A percentile compares a stretch with the other conserved stretches of the same genome.
These are phyloP conservation scores for Mrakia hoshinonis DNA, from an alignment of 768 basidiomycete genomes.

Conservation along the genomic window DNA sequence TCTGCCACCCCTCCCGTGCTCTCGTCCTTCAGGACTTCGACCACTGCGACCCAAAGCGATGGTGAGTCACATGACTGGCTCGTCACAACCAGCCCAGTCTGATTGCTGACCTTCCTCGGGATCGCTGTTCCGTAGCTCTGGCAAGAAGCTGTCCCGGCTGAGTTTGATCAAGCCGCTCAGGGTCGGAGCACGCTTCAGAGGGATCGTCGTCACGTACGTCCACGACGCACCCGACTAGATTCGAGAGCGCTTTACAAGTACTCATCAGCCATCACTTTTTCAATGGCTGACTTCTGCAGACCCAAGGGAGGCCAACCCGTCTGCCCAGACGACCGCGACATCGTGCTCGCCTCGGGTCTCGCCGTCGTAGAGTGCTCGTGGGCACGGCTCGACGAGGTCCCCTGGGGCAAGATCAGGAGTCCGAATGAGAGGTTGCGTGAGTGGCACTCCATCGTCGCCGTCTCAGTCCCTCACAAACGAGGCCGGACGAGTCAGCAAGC, in stretches of 20 bases:
- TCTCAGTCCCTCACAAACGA: too few species aligned
- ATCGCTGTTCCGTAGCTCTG: slow-evolving; percentile 44
- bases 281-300: slow-evolving; percentile 43
- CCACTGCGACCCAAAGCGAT: slow-evolving; percentile 86
- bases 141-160: slow-evolving; percentile 80
- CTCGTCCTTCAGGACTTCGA: slow-evolving; percentile 78
- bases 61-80: slow-evolving; percentile 34
- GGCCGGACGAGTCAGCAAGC: not conserved
- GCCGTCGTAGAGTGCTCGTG: slow-evolving; percentile 99
- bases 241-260: not conserved
- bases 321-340: slow-evolving; percentile 73
- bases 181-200: slow-evolving; percentile 77
- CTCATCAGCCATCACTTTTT: not conserved
- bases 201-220: slow-evolving; percentile 85
- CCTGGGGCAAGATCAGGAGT: slow-evolving; percentile 84
- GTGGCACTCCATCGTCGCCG: slow-evolving; percentile 39
- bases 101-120: not conserved
- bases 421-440: slow-evolving; percentile 81
- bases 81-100: not conserved
- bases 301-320: slow-evolving; percentile 74
- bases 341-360: slow-evolving; percentile 62
- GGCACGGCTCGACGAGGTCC: slow-evolving; percentile 90
- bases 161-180: slow-evolving; percentile 74
- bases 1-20: slow-evolving; percentile 19
- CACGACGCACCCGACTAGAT: not conserved